phyloP scores from a whole-genome alignment of 2,329 filamentous ascomycete species.

The Penicillium occitanis region DNA sequence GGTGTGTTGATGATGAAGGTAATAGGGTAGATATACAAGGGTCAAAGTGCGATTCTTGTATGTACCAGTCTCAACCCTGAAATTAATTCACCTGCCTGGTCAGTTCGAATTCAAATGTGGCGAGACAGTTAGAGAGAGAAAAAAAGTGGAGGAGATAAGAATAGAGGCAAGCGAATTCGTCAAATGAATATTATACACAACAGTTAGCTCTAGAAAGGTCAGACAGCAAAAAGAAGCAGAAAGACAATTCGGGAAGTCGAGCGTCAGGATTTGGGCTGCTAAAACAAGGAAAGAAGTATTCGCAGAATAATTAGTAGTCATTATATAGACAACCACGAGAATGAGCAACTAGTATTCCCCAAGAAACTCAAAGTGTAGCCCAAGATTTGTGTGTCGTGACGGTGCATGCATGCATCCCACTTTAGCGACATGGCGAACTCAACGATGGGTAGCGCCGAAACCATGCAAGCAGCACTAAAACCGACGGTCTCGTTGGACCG shows the following conservation, averaged over 20 bases:
- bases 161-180: background rate
- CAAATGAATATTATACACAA: constrained; percentile 38
- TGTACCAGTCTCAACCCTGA: background rate
- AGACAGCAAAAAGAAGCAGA: constrained; percentile 27
- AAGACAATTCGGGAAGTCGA: constrained; percentile 30
- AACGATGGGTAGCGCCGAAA: background rate
- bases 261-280: constrained; percentile 14
- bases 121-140: constrained; percentile 1
- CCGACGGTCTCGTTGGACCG: background rate
- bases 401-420: constrained; percentile 15
- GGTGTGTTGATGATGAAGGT: constrained; percentile 12
- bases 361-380: background rate
- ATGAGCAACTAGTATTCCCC: background rate
- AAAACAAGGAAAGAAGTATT: background rate
- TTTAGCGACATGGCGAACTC: constrained; percentile 14
- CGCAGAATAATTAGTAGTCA: background rate
- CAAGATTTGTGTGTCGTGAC: constrained; percentile 14
- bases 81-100: constrained; percentile 12
- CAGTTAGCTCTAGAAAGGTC: constrained; percentile 23
- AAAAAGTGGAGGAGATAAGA: constrained; percentile 12
- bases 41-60: background rate
- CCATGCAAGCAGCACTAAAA: background rate
- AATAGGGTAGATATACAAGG: constrained; percentile 16
- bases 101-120: constrained; percentile 15
- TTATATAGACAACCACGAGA: background rate